Evolutionary conservation across 2,329 filamentous ascomycete species (phyloP).

Genomic region (Tympanopsis confertula): DNA sequence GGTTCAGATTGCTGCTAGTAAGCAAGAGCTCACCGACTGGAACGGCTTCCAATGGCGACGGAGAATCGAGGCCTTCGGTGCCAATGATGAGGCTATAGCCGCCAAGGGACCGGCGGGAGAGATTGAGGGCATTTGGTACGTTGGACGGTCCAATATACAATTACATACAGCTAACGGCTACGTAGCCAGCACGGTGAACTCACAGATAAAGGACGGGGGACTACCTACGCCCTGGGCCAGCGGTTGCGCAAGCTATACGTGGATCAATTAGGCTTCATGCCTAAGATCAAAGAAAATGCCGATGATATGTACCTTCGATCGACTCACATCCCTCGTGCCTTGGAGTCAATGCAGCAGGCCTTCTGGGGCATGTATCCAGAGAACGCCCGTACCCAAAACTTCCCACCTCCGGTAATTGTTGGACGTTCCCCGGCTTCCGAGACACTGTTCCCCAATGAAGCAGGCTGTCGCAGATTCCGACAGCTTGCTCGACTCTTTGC

Average conservation of each 20-base stretch:
- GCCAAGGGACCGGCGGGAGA: constrained; percentile 38
- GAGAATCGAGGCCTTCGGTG: constrained; percentile 47
- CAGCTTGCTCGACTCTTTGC: constrained; percentile 61
- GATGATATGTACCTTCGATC: constrained; percentile 35
- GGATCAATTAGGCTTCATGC: constrained; percentile 37
- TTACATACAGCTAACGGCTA: constrained; percentile 8
- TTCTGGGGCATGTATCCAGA: constrained; percentile 38
- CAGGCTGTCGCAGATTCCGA: constrained; percentile 61
- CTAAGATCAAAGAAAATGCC: constrained; percentile 16
- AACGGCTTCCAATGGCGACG: constrained; percentile 16
- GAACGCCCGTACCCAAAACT: constrained; percentile 11
- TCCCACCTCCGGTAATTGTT: constrained; percentile 55
- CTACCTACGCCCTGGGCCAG: constrained; percentile 33
- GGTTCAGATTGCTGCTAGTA: background rate
- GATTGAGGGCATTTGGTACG: constrained; percentile 46
- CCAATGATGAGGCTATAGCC: constrained; percentile 37
- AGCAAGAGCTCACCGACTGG: background rate
- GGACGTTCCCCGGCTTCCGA: constrained; percentile 56
- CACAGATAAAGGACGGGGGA: constrained; percentile 28
- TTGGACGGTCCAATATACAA: constrained; percentile 7
- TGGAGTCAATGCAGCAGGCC: constrained; percentile 39
- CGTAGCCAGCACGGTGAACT: background rate
- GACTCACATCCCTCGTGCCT: constrained; percentile 34
- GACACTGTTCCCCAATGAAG: constrained; percentile 70
- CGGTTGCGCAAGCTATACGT: constrained; percentile 36